These are phyloP conservation scores for Quercus glauca DNA, from an alignment of 306 rosid genomes.

Conservation along the genomic window DNA sequence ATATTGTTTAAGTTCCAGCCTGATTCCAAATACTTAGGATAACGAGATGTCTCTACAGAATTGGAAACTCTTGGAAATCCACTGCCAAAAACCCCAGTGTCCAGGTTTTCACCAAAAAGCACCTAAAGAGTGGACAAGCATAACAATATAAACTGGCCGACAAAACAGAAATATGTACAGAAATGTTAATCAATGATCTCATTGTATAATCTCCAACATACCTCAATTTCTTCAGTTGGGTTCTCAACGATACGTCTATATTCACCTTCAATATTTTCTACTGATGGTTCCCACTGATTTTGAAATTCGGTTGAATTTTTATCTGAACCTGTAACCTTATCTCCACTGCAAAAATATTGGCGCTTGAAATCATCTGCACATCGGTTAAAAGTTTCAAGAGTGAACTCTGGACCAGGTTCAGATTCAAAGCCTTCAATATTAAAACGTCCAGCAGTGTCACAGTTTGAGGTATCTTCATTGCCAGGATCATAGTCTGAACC, in stretches of 20 bases:
- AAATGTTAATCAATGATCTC: conserved; percentile 20
- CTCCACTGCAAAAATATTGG: conserved; percentile 51
- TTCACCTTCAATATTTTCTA: conserved; percentile 78
- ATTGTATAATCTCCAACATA: conserved; percentile 20
- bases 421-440: conserved; percentile 30
- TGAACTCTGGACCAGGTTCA: conserved; percentile 56
- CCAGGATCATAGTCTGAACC: conserved; percentile 35
- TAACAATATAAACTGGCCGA: conserved; percentile 19
- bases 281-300: conserved; percentile 58
- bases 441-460: conserved; percentile 17
- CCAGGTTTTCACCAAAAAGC: conserved; percentile 40
- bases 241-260: conserved; percentile 65
- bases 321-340: conserved; percentile 30
- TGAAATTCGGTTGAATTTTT: conserved; percentile 15
- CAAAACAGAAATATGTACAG: conserved; percentile 12
- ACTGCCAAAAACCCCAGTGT: conserved; percentile 48
- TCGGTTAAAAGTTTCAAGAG: conserved; percentile 53
- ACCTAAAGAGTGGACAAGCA: conserved; percentile 54
- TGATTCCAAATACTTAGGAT: conserved; percentile 47
- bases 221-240: conserved; percentile 90
- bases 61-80: conserved; percentile 56
- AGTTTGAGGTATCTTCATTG: conserved; percentile 22
- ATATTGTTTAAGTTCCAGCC: conserved; percentile 85
- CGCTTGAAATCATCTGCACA: conserved; percentile 74
- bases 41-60: conserved; percentile 19